Evolutionary conservation across 1,139 yeast species (phyloP).

Genomic region (Blastobotrys arbuscula): DNA sequence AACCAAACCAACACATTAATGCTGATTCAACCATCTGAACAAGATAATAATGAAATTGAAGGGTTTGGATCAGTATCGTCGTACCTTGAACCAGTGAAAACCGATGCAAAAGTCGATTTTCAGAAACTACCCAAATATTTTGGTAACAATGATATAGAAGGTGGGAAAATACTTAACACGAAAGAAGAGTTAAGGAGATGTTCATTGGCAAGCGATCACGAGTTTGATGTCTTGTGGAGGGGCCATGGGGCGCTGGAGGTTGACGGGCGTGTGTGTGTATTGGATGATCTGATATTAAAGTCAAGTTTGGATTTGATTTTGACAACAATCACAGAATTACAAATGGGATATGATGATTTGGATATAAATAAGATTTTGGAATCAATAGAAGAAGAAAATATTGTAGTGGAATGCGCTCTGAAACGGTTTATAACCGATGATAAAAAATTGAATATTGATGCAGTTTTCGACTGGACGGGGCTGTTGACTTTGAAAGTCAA

Average conservation of each 20-base stretch:
- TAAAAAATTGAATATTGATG: constrained; percentile 34
- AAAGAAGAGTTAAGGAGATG: constrained; percentile 40
- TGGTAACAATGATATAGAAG: constrained; percentile 31
- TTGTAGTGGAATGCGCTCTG: constrained; percentile 24
- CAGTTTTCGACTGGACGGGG: constrained; percentile 57
- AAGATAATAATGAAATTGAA: constrained; percentile 21
- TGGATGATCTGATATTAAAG: constrained; percentile 37
- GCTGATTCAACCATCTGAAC: constrained; percentile 39
- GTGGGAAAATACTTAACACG: constrained; percentile 20
- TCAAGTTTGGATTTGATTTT: constrained; percentile 43
- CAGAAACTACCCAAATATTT: constrained; percentile 45
- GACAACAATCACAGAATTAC: constrained; percentile 45
- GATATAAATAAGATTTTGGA: constrained; percentile 29
- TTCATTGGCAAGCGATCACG: constrained; percentile 52
- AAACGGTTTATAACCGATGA: neutral
- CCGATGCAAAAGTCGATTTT: constrained; percentile 35
- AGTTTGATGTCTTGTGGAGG: constrained; percentile 52
- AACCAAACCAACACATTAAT: constrained; percentile 82
- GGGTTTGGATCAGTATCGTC: constrained; percentile 43
- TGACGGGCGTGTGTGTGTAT: constrained; percentile 36
- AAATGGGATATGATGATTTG: constrained; percentile 31
- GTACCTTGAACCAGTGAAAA: constrained; percentile 35
- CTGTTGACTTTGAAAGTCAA: constrained; percentile 42
- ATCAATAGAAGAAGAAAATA: neutral
- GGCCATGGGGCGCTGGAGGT: constrained; percentile 53